Base-by-base conservation (phyloP, 2,329 filamentous ascomycete species). In the Pyrenochaeta sp. region DNA sequence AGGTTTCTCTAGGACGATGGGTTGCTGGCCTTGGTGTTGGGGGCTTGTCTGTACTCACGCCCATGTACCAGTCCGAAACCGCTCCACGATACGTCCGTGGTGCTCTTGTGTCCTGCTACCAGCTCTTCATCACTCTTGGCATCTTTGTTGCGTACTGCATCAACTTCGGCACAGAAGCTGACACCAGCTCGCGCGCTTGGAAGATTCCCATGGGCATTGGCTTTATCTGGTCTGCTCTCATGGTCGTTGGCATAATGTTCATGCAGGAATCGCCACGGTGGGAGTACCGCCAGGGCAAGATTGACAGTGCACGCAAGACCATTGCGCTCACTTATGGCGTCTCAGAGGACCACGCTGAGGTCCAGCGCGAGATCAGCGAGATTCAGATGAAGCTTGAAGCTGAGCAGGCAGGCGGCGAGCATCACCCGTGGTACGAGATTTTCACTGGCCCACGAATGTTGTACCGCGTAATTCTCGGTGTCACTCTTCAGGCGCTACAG, bases 71-170 rank as follows among this genome's bases (percentile, higher is more conserved):
- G 69, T 84, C 82, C 14, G 88, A 90, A 73, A 86, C 82, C 50
- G 84, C 85, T 2, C 88, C 88, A 0, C 81, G 85, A 55, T 82
- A 85, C 53, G 83, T 90, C 45, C 84, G 88, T 63, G 86, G 86
- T 64, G 79, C 86, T 6, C 79, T 90, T 33, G 82, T 90, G 10
- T 71, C 83, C 1, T 84, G 81, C 45, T 90, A 90, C 72, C 88
- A 90, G 77, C 81, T 90, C 2, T 85, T 89, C 70, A 87, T 90
- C 68, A 90, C 87, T 0, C 77, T 89, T 23, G 88, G 88, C 42
- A 89, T 90, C 69, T 86, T 79, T 47, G 67, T 78, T 18, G 81
- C 77, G 1, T 77, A 77, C 54, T 74, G 75, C 63, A 79, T 82
- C 72, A 87, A 89, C 70, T 89, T 78, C 66, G 86, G 86, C 6